Base-by-base conservation (phyloP, 2,329 filamentous ascomycete genomes). In the Bipolaris cookei region DNA sequence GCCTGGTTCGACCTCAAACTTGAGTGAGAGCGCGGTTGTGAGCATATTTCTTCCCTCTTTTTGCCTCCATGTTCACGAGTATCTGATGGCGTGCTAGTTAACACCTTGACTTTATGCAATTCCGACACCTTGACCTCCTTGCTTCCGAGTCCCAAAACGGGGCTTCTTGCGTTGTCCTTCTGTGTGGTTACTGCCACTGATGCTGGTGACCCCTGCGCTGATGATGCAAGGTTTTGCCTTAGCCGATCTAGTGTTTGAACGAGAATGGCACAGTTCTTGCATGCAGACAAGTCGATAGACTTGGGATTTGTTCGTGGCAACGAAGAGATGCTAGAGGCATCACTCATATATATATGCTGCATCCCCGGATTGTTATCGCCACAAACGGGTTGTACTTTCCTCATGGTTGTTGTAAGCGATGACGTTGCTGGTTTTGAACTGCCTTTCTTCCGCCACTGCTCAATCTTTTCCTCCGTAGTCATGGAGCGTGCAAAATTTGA, bases 251-350 rank as follows among this genome's bases (percentile, higher is more conserved):
- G 38, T 2, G 69, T 61, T 42, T 71, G 64, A 25, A 63, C 60
- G 3, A 72, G 62, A 14, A 72, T 67, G 4, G 49, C 37, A 39
- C 70, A 72, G n/a, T 70, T 63, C 18, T 58, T 61, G 61, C 70
- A 72, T 6, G 41, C 35, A 25, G 51, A 10, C 10, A 25, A 43
- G 13, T n/a, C 38, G 5, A 14, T 35, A 23, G 20, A 34, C 20
- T 39, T 21, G 35, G 34, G 10, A 8, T 6, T 54, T 39, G 37
- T 32, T 42, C 18, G 51, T 6, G 51, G 20, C 43, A 34, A 20
- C 1, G 25, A 14, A 21, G 39, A 4, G 4, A 13, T 14, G 20
- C 11, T 39, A 10, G 18, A 46, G 14, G 38, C 38, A n/a, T 53
- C 51, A 28, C 57, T 53, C 48, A 70, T 38, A 43, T 65, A 68